Evolutionary conservation across 257 asterid genomes (phyloP).

Genomic region (Marsdenia floribunda): DNA sequence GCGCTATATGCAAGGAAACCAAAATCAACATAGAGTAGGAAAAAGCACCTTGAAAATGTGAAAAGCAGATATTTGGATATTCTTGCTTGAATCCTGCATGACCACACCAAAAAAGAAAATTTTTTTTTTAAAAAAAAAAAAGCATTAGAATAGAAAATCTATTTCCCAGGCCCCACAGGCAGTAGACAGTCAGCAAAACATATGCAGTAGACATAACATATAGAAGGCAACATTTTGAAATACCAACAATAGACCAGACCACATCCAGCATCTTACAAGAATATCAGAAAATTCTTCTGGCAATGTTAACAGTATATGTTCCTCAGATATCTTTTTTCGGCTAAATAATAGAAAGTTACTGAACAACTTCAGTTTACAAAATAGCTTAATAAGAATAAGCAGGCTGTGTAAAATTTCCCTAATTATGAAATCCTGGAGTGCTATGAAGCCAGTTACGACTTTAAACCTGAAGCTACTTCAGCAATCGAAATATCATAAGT

Average conservation of each 20-base stretch:
- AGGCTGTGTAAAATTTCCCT: neutral
- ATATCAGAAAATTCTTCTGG: neutral
- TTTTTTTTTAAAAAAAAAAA: constrained; percentile 7
- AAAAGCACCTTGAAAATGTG: constrained; percentile 89
- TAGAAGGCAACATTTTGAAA: neutral
- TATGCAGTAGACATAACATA: neutral
- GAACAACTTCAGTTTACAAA: neutral
- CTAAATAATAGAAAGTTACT: neutral
- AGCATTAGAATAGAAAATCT: constrained; percentile 3
- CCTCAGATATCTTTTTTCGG: neutral
- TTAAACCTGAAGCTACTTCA: neutral
- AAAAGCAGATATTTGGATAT: constrained; percentile 87
- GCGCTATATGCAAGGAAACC: neutral
- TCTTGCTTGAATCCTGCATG: constrained; percentile 92
- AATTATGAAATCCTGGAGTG: neutral
- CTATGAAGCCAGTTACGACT: neutral
- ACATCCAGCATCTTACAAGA: neutral
- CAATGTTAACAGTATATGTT: neutral
- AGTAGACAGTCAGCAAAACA: neutral
- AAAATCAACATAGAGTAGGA: constrained; percentile 16
- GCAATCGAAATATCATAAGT: neutral
- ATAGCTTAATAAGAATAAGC: neutral
- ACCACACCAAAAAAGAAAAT: constrained; percentile 14
- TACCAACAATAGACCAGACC: neutral
- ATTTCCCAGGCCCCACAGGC: neutral